Evolutionary conservation across 805 yeast species (phyloP).

Genomic region (Jamesozyma hellenica): DNA sequence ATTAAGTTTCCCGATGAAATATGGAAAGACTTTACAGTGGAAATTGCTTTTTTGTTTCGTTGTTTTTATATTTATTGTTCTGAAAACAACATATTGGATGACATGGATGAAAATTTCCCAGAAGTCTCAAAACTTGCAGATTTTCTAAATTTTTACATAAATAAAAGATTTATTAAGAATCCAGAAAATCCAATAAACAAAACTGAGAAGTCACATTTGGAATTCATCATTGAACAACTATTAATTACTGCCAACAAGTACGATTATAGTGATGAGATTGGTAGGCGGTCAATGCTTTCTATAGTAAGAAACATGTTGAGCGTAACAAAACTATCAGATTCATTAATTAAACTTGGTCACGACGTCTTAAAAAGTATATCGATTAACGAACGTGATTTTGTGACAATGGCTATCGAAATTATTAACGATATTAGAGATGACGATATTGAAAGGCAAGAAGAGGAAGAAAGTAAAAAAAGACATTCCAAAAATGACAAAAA

Average conservation of each 20-base stretch:
- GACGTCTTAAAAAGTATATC: conserved; percentile 62
- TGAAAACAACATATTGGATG: conserved; percentile 40
- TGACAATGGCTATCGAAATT: conserved; percentile 74
- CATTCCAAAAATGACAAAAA: conserved; percentile 17
- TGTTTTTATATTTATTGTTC: conserved; percentile 57
- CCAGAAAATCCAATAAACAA: conserved; percentile 10
- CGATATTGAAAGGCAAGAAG: conserved; percentile 33
- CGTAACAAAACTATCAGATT: conserved; percentile 45
- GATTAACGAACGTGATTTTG: conserved; percentile 72
- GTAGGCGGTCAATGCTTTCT: conserved; percentile 65
- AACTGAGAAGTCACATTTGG: conserved; percentile 47
- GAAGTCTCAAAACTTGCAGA: conserved; percentile 66
- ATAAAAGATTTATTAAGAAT: conserved; percentile 31
- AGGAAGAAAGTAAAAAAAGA: conserved; percentile 13
- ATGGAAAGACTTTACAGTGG: conserved; percentile 66
- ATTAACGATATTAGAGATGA: conserved; percentile 76
- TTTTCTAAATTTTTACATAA: conserved; percentile 46
- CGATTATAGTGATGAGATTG: conserved; percentile 85
- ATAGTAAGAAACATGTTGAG: conserved; percentile 50
- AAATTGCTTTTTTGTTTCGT: conserved; percentile 62
- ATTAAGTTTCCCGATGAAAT: conserved; percentile 53
- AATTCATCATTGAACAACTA: conserved; percentile 67
- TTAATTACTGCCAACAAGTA: conserved; percentile 55
- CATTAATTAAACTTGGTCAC: conserved; percentile 45
- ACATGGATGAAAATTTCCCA: conserved; percentile 63